Percentiles rank a stretch among this genome's conserved stretches.
Conservation (phyloP, 2,329 filamentous ascomycete species). For the Claviceps humidiphila region DNA sequence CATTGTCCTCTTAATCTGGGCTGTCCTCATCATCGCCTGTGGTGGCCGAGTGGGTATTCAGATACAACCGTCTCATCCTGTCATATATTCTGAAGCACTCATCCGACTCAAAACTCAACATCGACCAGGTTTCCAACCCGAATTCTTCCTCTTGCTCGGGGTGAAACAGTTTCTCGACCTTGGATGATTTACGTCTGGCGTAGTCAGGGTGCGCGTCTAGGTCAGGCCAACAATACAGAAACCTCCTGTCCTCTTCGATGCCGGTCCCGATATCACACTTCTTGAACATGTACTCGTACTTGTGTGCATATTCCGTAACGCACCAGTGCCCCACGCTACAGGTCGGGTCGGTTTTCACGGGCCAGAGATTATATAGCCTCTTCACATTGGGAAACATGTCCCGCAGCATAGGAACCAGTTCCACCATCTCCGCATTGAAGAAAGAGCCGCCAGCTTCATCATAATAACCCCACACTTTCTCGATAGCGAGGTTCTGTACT, state of each 20-base stretch:
- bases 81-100: constrained; percentile 9
- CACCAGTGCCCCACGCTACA: constrained; percentile 17
- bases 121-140: constrained; percentile 15
- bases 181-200: constrained; percentile 9
- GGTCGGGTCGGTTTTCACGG: background rate
- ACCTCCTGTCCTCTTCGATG: constrained; percentile 12
- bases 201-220: constrained; percentile 16
- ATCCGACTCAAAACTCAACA: constrained; percentile 17
- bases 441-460: background rate
- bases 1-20: constrained; percentile 6
- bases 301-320: constrained; percentile 16
- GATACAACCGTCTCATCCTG: constrained; percentile 5
- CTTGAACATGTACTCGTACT: constrained; percentile 12
- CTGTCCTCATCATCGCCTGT: constrained; percentile 9
- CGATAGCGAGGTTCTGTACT: too few relatives aligned
- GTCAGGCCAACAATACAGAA: constrained; percentile 22
- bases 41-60: constrained; percentile 8
- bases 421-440: background rate
- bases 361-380: constrained; percentile 13
- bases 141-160: background rate
- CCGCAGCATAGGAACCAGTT: background rate
- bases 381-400: constrained; percentile 14
- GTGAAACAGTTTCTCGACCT: constrained; percentile 6
- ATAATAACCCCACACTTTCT: too few relatives aligned
- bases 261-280: constrained; percentile 14